Evolutionary conservation across 1,284 basidiomycete genomes (phyloP).

Genomic region (Rhodotorula sp.): DNA sequence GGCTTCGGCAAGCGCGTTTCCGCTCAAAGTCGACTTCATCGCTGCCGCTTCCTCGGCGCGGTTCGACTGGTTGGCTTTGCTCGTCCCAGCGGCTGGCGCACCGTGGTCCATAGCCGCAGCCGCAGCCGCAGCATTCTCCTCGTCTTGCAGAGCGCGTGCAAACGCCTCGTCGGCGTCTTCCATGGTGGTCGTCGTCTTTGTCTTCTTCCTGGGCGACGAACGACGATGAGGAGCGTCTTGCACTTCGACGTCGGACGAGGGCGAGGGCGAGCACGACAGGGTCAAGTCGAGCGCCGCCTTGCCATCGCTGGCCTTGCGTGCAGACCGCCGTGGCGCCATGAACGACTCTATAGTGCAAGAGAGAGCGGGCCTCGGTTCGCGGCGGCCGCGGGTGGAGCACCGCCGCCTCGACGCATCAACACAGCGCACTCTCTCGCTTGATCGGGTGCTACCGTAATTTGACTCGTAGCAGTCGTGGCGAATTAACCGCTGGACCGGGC

Average conservation of each 20-base stretch:
- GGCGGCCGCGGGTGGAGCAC: no score
- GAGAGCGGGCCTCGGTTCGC: no score
- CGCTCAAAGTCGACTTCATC: background rate
- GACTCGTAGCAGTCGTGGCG: no score
- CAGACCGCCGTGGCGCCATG: no score
- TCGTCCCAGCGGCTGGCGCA: background rate
- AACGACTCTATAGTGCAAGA: no score
- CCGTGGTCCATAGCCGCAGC: background rate
- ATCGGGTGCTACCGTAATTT: no score
- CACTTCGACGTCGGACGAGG: background rate
- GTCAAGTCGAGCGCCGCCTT: background rate
- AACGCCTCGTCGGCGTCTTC: constrained; percentile 6
- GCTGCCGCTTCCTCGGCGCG: background rate
- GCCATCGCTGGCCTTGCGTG: no score
- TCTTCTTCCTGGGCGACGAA: background rate
- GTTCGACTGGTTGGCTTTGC: background rate
- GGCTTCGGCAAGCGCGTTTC: background rate
- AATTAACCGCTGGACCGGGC: no score
- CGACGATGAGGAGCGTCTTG: background rate
- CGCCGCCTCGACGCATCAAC: no score
- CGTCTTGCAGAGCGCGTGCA: constrained; percentile 1
- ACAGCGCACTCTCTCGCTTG: no score
- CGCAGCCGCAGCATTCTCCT: background rate
- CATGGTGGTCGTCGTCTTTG: no score
- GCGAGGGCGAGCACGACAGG: background rate